Evolutionary conservation across 768 basidiomycete species (phyloP), one percentile per base, ranked within the genome.

Genomic region (Clavulina sp.): DNA sequence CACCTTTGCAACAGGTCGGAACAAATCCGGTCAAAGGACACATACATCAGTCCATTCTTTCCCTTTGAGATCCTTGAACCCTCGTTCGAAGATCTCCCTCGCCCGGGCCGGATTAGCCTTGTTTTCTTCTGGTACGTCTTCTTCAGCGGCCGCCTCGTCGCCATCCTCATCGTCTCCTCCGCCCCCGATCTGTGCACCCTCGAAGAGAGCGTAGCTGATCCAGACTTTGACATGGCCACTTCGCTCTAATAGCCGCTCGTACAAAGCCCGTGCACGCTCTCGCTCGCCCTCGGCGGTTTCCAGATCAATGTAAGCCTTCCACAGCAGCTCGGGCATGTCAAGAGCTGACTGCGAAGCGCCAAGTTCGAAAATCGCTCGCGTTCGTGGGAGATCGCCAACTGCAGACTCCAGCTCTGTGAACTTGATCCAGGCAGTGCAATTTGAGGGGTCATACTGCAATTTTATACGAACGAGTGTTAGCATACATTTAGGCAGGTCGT

Each of bases 161-260:
- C n/a, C n/a, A 2, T 61, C 59, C 3, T 76, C 77, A 19, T 80
- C 79, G 9, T 83, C 83, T 4, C 81, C 81, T 9, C 80, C 82
- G 49, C 81, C 83, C 36, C 82, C 71, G 58, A 84, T 81, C 4
- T 77, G 69, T 59, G 82, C 81, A 4, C 78, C 82, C 65, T 97
- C 93, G 59, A 96, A 95, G 58, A 83, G 73, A 0, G 93, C 93
- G 64, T 82, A 97, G 50, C 89, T 80, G 51, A 95, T 86, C 89
- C 91, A 97, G 19, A 93, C 89, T 67, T 96, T 96, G 67, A 89
- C 84, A 62, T 97, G 92, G 3, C 86, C 86, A 57, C 88, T 93
- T 47, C 84, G 70, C 30, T 75, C 67, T 46, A 95, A 72, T 19
- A 96, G 73, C 19, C 91, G 77, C 67, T 96, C 92, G 63, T 95